Conservation (phyloP, 805 yeast species). For the Cyberlindnera petersonii region DNA sequence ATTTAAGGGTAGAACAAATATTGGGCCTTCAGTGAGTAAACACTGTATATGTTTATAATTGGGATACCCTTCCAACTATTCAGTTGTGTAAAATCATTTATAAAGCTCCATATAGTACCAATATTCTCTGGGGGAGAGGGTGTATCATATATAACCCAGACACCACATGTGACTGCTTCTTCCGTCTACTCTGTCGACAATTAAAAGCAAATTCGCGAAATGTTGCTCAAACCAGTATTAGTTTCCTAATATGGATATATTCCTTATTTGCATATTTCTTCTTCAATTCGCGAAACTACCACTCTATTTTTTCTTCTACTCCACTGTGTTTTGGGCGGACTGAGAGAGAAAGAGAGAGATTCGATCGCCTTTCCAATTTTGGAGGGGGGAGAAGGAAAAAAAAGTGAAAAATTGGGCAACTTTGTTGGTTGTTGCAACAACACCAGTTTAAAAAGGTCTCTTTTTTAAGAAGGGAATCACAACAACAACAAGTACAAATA, state of each 20-base stretch:
- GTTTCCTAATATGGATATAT: not conserved
- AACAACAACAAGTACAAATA: conserved; percentile 5
- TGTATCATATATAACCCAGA: conserved; percentile 4
- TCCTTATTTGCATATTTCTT: not conserved
- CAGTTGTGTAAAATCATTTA: too few species aligned
- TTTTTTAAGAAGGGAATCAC: not conserved
- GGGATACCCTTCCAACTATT: too few species aligned
- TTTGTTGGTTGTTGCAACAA: not conserved
- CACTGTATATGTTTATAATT: too few species aligned
- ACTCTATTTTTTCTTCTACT: not conserved
- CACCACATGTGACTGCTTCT: conserved; percentile 15
- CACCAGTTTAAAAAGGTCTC: too few species aligned
- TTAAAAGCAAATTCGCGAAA: not conserved
- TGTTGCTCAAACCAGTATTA: conserved; percentile 5
- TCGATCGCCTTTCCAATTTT: too few species aligned
- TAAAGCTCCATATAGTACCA: too few species aligned
- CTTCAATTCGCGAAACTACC: not conserved
- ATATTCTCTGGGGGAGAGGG: too few species aligned
- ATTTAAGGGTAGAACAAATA: too few species aligned
- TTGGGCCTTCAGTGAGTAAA: too few species aligned
- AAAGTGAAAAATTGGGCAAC: conserved; percentile 12
- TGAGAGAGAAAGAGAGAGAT: too few species aligned
- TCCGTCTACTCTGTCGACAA: not conserved
- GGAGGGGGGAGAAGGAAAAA: conserved; percentile 3
- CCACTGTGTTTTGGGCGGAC: not conserved